phyloP scores from a whole-genome alignment of 495 filamentous ascomycete species.

The Podospora comata region DNA sequence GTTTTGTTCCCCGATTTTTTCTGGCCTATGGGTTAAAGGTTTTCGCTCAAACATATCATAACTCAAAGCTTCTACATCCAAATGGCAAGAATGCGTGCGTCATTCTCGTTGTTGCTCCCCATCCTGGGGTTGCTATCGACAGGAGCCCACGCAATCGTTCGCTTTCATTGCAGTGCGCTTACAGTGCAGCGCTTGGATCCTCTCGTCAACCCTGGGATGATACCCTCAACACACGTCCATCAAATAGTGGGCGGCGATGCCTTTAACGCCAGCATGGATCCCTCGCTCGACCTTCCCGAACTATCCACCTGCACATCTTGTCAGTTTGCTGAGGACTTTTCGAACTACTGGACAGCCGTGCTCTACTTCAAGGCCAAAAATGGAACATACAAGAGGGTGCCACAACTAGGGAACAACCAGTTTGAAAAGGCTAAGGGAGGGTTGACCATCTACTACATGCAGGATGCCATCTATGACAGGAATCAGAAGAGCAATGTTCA shows the following conservation, averaged over 20 bases:
- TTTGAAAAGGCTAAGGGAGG: constrained; percentile 39
- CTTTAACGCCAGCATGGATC: constrained; percentile 48
- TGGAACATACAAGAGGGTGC: constrained; percentile 43
- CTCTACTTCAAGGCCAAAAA: constrained; percentile 49
- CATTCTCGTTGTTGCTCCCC: neutral
- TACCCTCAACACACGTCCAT: constrained; percentile 46
- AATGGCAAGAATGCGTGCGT: neutral
- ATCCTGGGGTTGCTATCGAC: constrained; percentile 2
- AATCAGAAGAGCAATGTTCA: constrained; percentile 34
- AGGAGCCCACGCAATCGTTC: constrained; percentile 9
- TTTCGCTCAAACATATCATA: neutral
- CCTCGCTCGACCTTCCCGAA: constrained; percentile 39
- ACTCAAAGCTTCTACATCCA: neutral
- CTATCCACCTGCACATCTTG: constrained; percentile 34
- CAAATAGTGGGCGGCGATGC: constrained; percentile 50
- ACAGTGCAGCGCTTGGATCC: constrained; percentile 44
- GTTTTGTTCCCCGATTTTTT: neutral
- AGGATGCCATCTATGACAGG: constrained; percentile 38
- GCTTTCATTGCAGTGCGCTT: constrained; percentile 17
- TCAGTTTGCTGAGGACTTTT: constrained; percentile 29
- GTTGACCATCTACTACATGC: constrained; percentile 46
- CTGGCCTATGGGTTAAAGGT: neutral
- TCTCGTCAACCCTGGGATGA: constrained; percentile 39
- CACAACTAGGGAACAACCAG: constrained; percentile 41
- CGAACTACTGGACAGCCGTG: constrained; percentile 43